These are phyloP conservation scores for Ceriops decandra DNA, from an alignment of 345 rosid species.

Conservation along the genomic window DNA sequence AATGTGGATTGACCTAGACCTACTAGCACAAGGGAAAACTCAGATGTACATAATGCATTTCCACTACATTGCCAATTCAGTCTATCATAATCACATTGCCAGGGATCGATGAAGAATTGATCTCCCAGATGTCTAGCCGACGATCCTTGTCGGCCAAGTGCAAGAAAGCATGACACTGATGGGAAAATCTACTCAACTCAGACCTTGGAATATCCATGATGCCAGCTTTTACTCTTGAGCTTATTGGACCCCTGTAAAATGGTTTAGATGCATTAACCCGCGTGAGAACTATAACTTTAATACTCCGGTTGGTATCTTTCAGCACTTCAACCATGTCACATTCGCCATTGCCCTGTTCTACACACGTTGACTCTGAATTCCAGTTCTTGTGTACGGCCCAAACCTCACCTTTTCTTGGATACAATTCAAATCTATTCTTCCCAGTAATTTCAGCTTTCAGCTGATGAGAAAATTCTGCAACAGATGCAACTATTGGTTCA, in stretches of 20 bases:
- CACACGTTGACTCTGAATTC: slow-evolving; percentile 8
- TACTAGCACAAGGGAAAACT: neutral
- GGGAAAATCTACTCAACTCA: slow-evolving; percentile 47
- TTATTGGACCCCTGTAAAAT: slow-evolving; percentile 35
- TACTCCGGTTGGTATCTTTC: slow-evolving; percentile 24
- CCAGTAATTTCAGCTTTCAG: slow-evolving; percentile 23
- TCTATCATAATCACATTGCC: slow-evolving; percentile 21
- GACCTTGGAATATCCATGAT: slow-evolving; percentile 25
- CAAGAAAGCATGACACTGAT: slow-evolving; percentile 48
- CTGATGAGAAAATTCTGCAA: slow-evolving; percentile 43
- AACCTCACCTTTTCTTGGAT: slow-evolving; percentile 47
- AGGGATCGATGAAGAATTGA: slow-evolving; percentile 40
- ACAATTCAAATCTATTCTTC: slow-evolving; percentile 27
- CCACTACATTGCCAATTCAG: slow-evolving; percentile 10
- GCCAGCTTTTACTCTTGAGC: slow-evolving; percentile 24
- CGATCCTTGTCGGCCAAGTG: slow-evolving; percentile 16
- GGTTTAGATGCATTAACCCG: slow-evolving; percentile 15
- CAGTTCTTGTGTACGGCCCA: slow-evolving; percentile 53
- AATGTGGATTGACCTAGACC: neutral
- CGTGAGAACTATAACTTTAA: slow-evolving; percentile 29
- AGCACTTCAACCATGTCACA: slow-evolving; percentile 46
- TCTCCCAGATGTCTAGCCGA: slow-evolving; percentile 37
- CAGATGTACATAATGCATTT: slow-evolving; percentile 3
- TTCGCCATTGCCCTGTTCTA: slow-evolving; percentile 26
- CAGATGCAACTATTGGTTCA: slow-evolving; percentile 22